Conservation (phyloP, 352 stramenopile species). For the Phytophthora palmivora region DNA sequence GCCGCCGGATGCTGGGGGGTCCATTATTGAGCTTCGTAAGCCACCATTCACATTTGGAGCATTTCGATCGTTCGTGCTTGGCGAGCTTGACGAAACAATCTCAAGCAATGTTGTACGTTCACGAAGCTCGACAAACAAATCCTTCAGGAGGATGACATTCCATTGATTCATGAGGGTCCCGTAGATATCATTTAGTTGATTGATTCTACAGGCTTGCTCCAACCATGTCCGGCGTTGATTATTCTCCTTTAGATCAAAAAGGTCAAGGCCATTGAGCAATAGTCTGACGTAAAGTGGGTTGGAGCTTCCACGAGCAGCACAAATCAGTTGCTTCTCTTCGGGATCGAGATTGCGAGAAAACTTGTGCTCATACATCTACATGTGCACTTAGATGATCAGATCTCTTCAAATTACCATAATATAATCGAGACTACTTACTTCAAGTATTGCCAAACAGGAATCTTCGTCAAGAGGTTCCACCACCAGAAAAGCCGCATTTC, state of each 20-base stretch:
- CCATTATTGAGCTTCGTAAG: slow-evolving; percentile 13
- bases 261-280: slow-evolving; percentile 64
- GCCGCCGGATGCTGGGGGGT: background rate
- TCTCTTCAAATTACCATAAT: background rate
- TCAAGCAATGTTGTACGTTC: slow-evolving; percentile 34
- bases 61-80: slow-evolving; percentile 6
- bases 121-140: slow-evolving; percentile 51
- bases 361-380: slow-evolving; percentile 51
- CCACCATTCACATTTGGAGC: background rate
- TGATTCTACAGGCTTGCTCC: slow-evolving; percentile 38
- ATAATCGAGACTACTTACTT: slow-evolving; percentile 33
- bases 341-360: slow-evolving; percentile 24
- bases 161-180: slow-evolving; percentile 79
- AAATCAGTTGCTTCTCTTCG: slow-evolving; percentile 54
- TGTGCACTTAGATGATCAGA: background rate
- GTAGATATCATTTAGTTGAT: slow-evolving; percentile 64
- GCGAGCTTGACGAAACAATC: slow-evolving; percentile 4
- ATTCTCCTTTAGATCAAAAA: slow-evolving; percentile 45
- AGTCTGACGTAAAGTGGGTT: slow-evolving; percentile 75
- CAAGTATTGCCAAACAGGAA: slow-evolving; percentile 67
- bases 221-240: slow-evolving; percentile 53
- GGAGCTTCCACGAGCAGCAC: slow-evolving; percentile 61
- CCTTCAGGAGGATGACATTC: slow-evolving; percentile 72
- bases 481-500: slow-evolving; percentile 67
- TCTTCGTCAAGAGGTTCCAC: slow-evolving; percentile 72